Evolutionary conservation across 352 stramenopile genomes (phyloP), one percentile per base, ranked within the genome.

Genomic region (Poterioochromonas sp.): DNA sequence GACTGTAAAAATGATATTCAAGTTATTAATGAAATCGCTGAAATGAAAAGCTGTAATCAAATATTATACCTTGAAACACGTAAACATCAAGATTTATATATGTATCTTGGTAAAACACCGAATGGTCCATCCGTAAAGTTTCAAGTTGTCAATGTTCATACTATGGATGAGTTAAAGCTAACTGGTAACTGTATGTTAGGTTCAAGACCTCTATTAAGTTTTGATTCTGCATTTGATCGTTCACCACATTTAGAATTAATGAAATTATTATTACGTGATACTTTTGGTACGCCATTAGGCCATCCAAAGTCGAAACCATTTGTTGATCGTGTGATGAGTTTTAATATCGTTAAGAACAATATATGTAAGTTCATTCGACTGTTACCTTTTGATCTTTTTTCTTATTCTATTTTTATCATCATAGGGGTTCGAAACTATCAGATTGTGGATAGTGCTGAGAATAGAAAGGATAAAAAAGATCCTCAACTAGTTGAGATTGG

Each of bases 291-390:
- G 41, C 95, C 95, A 1, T 91, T 94, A 73, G 94, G 94, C 35
- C 96, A 99, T 87, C 95, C 95, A 8, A 99, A 99, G 88, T 96
- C 89, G 86, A 99, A 99, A 85, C 96, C 95, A 29, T 99, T 99
- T 86, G 94, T 98, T 76, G 96, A 99, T 87, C 91, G 95, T 74
- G 89, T 98, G 63, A 98, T 99, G 91, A 93, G 87, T 83, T 98
- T 98, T 84, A 94, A 91, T 85, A 88, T 93, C 76, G 84, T 92
- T 0, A 91, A 96, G 78, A 86, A 88, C 79, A 94, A 94, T 79
- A 79, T 65, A 65, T 74, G 60, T 79, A 51, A 79, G 47, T 64
- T 49, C 43, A 3, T 41, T 73, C 29, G 3, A 5, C 32, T 79
- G 1, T 69, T 41, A 79, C 69, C 20, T 44, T 73, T 43, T 77